These are phyloP conservation scores for Aureobasidium mangrovei DNA, from an alignment of 2,329 filamentous ascomycete genomes.

Conservation along the genomic window DNA sequence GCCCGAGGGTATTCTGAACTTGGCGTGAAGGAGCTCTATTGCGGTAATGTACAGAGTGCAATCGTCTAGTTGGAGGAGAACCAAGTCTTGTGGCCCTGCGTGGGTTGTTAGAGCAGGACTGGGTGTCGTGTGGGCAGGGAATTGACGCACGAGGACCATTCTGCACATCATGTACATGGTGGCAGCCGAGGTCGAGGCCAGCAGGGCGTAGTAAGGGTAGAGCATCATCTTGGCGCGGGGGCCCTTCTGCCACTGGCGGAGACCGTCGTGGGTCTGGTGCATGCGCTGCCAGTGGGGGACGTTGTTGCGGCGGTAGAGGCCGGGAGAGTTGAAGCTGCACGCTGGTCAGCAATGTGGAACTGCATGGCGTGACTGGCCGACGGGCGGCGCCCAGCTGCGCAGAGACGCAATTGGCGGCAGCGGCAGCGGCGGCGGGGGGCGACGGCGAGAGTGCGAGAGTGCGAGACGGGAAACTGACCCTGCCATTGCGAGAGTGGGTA, in stretches of 20 bases:
- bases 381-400: background rate
- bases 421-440: constrained; percentile 35
- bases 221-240: constrained; percentile 57
- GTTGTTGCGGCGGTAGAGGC: constrained; percentile 63
- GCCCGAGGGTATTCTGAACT: constrained; percentile 8
- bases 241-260: constrained; percentile 67
- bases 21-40: constrained; percentile 9
- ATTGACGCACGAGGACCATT: constrained; percentile 47
- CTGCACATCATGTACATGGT: constrained; percentile 64
- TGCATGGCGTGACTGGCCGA: background rate
- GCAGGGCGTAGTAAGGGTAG: constrained; percentile 56
- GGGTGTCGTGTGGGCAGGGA: background rate
- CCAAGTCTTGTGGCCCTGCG: constrained; percentile 67
- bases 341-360: constrained; percentile 7
- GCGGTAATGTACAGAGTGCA: constrained; percentile 9
- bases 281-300: constrained; percentile 66
- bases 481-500: constrained; percentile 34
- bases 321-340: constrained; percentile 22
- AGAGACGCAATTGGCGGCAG: constrained; percentile 26
- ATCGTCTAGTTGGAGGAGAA: constrained; percentile 26
- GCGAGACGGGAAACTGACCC: constrained; percentile 28
- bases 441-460: constrained; percentile 14
- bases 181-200: constrained; percentile 32
- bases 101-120: background rate
- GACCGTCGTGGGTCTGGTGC: constrained; percentile 65